Evolutionary conservation across 176 grass and related monocot species (phyloP).

Genomic region (Alloteropsis semialata): DNA sequence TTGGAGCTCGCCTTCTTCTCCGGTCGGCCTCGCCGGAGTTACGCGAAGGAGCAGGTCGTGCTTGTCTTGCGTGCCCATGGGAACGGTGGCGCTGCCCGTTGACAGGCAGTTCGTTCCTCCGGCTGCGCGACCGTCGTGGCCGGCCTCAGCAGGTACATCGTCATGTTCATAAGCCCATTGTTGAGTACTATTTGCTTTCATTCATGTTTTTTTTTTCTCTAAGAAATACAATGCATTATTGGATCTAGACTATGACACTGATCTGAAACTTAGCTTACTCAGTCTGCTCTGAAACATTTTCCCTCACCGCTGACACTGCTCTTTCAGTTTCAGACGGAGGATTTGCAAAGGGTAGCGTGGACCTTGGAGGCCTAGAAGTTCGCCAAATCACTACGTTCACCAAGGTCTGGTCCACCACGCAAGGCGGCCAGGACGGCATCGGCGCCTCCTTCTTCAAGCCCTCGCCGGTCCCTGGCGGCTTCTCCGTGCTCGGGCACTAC

Average conservation of each 20-base stretch:
- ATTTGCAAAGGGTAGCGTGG: slow-evolving; percentile 60
- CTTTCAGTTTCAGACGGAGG: slow-evolving; percentile 47
- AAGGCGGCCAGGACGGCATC: slow-evolving; percentile 53
- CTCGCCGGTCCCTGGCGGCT: slow-evolving; percentile 43
- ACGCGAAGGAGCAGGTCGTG: slow-evolving; percentile 36
- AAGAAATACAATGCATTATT: background rate
- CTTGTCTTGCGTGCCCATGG: slow-evolving; percentile 23
- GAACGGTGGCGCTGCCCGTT: slow-evolving; percentile 41
- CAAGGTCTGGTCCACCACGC: slow-evolving; percentile 62
- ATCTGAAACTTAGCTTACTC: background rate
- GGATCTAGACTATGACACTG: background rate
- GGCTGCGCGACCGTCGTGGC: slow-evolving; percentile 42
- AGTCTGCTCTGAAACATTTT: background rate
- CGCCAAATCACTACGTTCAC: slow-evolving; percentile 53
- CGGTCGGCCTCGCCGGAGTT: background rate
- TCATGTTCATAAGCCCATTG: background rate
- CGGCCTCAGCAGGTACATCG: slow-evolving; percentile 58
- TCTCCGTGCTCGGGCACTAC: slow-evolving; percentile 64
- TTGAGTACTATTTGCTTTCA: background rate
- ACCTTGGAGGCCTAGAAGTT: slow-evolving; percentile 58
- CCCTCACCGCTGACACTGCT: background rate
- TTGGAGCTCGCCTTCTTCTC: background rate
- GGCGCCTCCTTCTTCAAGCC: slow-evolving; percentile 74
- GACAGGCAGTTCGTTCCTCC: slow-evolving; percentile 46
- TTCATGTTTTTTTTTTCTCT: background rate